phyloP scores from a whole-genome alignment of 805 yeast genomes.

The Monosporozyma unispora region DNA sequence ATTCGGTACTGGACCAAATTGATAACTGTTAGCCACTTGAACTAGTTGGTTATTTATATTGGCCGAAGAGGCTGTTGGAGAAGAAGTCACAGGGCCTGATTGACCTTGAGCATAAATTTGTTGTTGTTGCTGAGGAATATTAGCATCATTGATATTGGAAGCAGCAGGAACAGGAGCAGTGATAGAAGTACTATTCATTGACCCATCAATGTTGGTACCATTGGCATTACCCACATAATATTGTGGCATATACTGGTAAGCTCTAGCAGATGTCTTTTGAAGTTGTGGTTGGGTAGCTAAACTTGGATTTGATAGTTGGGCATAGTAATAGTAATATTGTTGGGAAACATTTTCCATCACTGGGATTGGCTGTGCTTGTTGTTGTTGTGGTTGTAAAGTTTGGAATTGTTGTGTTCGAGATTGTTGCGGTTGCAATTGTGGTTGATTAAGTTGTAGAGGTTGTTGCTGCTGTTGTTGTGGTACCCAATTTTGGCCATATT shows the following conservation, averaged over 20 bases:
- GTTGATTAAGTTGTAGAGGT: conserved; percentile 1
- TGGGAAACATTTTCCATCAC: not conserved
- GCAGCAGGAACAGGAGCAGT: not conserved
- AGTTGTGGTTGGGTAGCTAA: not conserved
- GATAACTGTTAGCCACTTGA: not conserved
- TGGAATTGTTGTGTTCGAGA: conserved; percentile 4
- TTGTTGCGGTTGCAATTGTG: conserved; percentile 1
- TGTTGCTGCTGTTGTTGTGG: conserved; percentile 4
- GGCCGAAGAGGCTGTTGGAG: not conserved
- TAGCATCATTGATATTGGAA: not conserved
- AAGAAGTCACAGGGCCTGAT: not conserved
- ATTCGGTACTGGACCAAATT: not conserved
- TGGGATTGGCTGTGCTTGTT: not conserved
- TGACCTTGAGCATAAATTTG: not conserved
- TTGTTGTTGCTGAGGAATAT: conserved; percentile 1
- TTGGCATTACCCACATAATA: not conserved
- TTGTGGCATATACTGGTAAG: not conserved
- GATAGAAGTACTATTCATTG: not conserved
- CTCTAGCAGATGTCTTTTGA: not conserved
- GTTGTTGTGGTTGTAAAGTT: conserved; percentile 3
- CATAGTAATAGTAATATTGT: not conserved
- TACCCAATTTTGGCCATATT: not conserved
- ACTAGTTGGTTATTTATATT: not conserved
- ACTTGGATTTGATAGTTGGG: not conserved
- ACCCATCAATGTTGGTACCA: not conserved